Evolutionary conservation across 106 monocot genomes (phyloP).

Genomic region (Cymbidium sinense): DNA sequence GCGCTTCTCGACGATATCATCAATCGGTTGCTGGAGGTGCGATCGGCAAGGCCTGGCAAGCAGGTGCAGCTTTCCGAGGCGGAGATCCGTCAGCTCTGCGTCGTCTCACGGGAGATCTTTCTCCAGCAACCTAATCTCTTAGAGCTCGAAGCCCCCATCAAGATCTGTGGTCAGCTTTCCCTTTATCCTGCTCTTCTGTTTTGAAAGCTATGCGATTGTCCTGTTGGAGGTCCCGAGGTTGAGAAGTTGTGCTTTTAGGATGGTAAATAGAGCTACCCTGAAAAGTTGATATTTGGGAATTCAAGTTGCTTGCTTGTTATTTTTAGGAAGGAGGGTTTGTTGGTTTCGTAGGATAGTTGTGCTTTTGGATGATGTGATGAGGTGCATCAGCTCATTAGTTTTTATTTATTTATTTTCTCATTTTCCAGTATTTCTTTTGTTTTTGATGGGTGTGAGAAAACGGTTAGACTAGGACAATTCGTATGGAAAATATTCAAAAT

Average conservation of each 20-base stretch:
- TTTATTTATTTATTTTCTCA: background rate
- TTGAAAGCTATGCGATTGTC: background rate
- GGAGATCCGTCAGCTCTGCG: slow-evolving; percentile 51
- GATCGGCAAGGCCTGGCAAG: slow-evolving; percentile 37
- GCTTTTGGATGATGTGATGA: background rate
- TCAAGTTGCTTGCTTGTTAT: background rate
- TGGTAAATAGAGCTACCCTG: background rate
- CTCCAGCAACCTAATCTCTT: slow-evolving; percentile 45
- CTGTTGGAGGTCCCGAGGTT: background rate
- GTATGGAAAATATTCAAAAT: no score
- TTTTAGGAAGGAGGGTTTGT: background rate
- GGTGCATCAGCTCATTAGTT: background rate
- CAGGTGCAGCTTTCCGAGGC: slow-evolving; percentile 53
- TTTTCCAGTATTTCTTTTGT: background rate
- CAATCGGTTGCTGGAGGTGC: slow-evolving; percentile 39
- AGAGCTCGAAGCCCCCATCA: slow-evolving; percentile 61
- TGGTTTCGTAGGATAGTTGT: background rate
- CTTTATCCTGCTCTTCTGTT: background rate
- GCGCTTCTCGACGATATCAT: slow-evolving; percentile 48
- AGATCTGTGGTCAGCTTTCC: slow-evolving; percentile 44
- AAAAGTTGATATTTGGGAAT: background rate
- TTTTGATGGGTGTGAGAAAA: background rate
- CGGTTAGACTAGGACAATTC: no score
- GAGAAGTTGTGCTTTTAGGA: background rate
- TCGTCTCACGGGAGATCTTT: slow-evolving; percentile 49